phyloP scores from a whole-genome alignment of 31 red algal genomes.

The Odonthalia washingtoniensis region DNA sequence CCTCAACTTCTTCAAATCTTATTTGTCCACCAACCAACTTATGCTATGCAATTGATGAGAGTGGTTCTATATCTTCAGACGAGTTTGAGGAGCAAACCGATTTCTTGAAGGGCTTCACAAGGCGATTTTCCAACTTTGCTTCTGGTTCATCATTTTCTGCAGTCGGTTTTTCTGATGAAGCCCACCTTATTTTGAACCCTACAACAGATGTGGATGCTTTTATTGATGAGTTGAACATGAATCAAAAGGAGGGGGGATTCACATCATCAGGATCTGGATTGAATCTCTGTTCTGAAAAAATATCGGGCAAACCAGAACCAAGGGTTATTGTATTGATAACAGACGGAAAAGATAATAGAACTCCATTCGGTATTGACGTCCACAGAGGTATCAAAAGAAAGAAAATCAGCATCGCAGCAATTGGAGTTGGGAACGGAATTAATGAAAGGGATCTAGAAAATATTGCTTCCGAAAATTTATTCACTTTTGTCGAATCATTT shows the following conservation, averaged over 20 bases:
- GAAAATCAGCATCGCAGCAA: slow-evolving; percentile 30
- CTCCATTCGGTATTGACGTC: not conserved
- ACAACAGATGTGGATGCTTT: slow-evolving; percentile 30
- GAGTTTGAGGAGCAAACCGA: slow-evolving; percentile 35
- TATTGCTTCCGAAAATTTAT: slow-evolving; percentile 37
- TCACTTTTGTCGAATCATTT: slow-evolving; percentile 20
- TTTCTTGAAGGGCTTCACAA: slow-evolving; percentile 18
- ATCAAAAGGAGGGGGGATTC: not conserved
- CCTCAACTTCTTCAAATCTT: no score
- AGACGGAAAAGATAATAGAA: slow-evolving; percentile 29
- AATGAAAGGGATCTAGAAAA: not conserved
- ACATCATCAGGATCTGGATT: slow-evolving; percentile 26
- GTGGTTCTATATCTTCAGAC: slow-evolving; percentile 30
- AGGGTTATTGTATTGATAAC: slow-evolving; percentile 42
- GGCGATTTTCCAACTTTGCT: slow-evolving; percentile 7
- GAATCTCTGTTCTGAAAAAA: slow-evolving; percentile 7
- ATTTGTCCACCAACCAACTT: slow-evolving; percentile 44
- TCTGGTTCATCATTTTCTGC: slow-evolving; percentile 45
- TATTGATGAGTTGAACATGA: slow-evolving; percentile 20
- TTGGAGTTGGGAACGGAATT: slow-evolving; percentile 42
- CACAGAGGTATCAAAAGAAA: not conserved
- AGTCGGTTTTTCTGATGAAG: slow-evolving; percentile 22
- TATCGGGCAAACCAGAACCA: slow-evolving; percentile 12
- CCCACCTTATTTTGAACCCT: slow-evolving; percentile 13
- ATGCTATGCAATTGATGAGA: slow-evolving; percentile 61